These are phyloP conservation scores for Populus trichocarpa DNA, from an alignment of 441 rosid genomes.

Conservation along the genomic window DNA sequence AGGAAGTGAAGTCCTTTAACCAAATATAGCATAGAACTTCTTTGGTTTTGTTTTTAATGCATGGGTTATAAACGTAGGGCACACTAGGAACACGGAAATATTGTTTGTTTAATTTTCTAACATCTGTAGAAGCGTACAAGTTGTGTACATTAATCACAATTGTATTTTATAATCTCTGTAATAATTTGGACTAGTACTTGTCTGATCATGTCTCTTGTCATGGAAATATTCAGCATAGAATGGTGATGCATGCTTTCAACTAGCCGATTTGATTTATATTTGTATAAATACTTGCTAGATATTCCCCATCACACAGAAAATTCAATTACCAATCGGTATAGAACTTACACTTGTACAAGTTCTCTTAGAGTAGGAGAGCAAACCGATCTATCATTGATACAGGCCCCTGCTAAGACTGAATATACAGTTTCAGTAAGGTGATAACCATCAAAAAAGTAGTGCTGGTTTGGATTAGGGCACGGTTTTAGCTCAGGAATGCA, in stretches of 20 bases:
- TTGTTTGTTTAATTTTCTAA: constrained; percentile 1
- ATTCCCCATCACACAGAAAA: neutral
- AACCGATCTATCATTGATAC: constrained; percentile 22
- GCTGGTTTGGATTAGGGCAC: constrained; percentile 23
- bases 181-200: no score
- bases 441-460: constrained; percentile 45
- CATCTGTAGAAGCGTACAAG: constrained; percentile 13
- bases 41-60: neutral
- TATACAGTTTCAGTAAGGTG: constrained; percentile 35
- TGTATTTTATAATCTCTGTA: neutral
- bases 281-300: neutral
- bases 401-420: constrained; percentile 28
- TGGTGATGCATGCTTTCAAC: neutral
- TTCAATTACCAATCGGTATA: no score
- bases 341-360: constrained; percentile 20
- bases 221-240: no score
- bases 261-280: neutral
- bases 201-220: no score
- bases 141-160: constrained; percentile 25
- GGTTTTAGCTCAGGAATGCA: constrained; percentile 39
- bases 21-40: neutral
- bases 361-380: constrained; percentile 31
- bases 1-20: constrained; percentile 23
- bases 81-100: constrained; percentile 15
- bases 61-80: neutral